Base-by-base conservation (phyloP, 176 grass and related monocot species). In the Eleusine coracana region DNA sequence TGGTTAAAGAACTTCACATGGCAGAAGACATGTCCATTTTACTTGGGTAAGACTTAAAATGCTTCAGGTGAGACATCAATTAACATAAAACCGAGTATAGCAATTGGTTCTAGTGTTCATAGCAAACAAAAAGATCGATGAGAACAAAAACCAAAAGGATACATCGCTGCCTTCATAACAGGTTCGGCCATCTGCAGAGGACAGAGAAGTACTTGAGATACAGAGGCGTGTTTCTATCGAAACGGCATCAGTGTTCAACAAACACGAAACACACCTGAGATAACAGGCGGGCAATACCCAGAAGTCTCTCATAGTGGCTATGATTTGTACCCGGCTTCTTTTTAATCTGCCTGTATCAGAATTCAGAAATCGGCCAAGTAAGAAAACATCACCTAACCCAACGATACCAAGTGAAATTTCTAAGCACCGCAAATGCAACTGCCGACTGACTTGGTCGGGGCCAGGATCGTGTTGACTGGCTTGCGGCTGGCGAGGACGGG, bases 121-220 rank as follows among this genome's bases (percentile, higher is more conserved):
- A 70, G 62, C 21, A 50, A 34, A 81, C 54, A 1, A 61, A 20
- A 31, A 82, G 17, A 46, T 20, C 14, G 25, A 74, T 18, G 15
- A 8, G 1, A 66, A 54, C 31, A 58, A 16, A 39, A 52, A 65
- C n/a, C 42, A 10, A 55, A 89, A 95, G 93, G 93, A 98, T 98
- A 98, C 96, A 85, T 84, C 76, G 91, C 96, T 63, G 77, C 93
- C 79, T 83, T 96, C 21, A 96, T 89, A 82, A 98, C 84, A 82
- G 93, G 93, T 90, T 96, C 96, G 50, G 70, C 41, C 82, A 95
- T 95, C 96, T 98, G 91, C 85, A 84, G 10, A 74, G 69, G 72
- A 88, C 38, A 49, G 23, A 42, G 40, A 75, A 51, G 9, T 39
- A 54, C 27, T 55, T 80, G 12, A 68, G 46, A 68, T 54, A 67